A percentile compares a stretch with the other conserved stretches of the same genome.
phyloP scores from a whole-genome alignment of 2,329 filamentous ascomycete genomes.

The Onygenales sp. region DNA sequence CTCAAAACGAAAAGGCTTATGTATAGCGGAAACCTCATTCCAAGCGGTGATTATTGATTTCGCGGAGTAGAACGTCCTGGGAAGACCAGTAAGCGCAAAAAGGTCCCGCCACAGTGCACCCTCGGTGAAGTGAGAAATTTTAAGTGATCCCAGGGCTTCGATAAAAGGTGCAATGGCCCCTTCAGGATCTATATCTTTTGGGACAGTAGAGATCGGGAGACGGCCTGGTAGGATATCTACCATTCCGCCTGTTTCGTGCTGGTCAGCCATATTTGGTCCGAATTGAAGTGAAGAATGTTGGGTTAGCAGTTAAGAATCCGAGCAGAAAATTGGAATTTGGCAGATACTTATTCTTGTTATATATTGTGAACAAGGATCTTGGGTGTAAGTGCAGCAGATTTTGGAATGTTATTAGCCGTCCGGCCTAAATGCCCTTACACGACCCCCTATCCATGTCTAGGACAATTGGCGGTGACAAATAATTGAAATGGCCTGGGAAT shows the following conservation, averaged over 20 bases:
- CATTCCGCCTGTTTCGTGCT: background rate
- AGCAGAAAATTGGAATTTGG: too few relatives aligned
- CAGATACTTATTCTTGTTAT: too few relatives aligned
- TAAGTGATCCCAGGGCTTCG: slow-evolving; percentile 4
- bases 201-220: slow-evolving; percentile 11
- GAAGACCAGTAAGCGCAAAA: slow-evolving; percentile 17
- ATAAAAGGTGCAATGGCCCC: slow-evolving; percentile 4
- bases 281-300: too few relatives aligned
- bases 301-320: too few relatives aligned
- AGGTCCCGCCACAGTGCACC: slow-evolving; percentile 18
- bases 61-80: slow-evolving; percentile 16
- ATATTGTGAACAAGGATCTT: too few relatives aligned
- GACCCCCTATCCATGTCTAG: too few relatives aligned
- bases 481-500: too few relatives aligned
- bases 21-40: slow-evolving; percentile 7
- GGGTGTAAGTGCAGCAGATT: too few relatives aligned
- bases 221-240: slow-evolving; percentile 13
- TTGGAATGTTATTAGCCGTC: too few relatives aligned
- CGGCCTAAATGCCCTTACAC: too few relatives aligned
- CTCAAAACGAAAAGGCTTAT: slow-evolving; percentile 6
- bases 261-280: background rate
- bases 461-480: too few relatives aligned
- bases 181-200: slow-evolving; percentile 9
- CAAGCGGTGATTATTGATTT: slow-evolving; percentile 13
- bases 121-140: slow-evolving; percentile 6